Conservation (phyloP, 257 asterid genomes). For the Forsythia suspensa region DNA sequence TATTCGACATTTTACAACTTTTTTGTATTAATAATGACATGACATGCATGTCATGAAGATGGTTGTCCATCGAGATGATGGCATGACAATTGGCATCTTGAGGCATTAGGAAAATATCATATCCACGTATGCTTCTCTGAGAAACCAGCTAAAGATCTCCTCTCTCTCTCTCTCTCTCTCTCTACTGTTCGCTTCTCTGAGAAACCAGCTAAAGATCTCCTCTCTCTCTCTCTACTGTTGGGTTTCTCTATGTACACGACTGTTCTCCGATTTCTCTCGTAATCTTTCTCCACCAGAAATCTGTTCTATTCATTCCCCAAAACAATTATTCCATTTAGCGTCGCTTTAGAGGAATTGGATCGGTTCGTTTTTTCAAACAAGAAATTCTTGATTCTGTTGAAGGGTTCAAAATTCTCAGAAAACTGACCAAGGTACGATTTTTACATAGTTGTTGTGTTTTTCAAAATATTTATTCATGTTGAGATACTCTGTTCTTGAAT, state of each 20-base stretch:
- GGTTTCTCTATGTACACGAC: slow-evolving; percentile 8
- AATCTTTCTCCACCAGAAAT: slow-evolving; percentile 54
- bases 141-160: slow-evolving; percentile 89
- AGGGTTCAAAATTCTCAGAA: slow-evolving; percentile 8
- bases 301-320: slow-evolving; percentile 20
- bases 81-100: slow-evolving; percentile 34
- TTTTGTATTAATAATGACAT: neutral
- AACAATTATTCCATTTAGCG: slow-evolving; percentile 14
- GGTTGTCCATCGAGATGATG: slow-evolving; percentile 1
- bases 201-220: slow-evolving; percentile 41
- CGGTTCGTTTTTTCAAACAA: neutral
- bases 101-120: slow-evolving; percentile 59
- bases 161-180: slow-evolving; percentile 1
- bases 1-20: too few species aligned
- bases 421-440: slow-evolving; percentile 25
- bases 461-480: neutral
- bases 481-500: slow-evolving; percentile 10
- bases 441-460: neutral
- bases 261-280: slow-evolving; percentile 34
- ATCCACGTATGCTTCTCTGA: slow-evolving; percentile 62
- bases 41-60: slow-evolving; percentile 9
- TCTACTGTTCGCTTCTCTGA: neutral
- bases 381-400: neutral
- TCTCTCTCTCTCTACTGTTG: slow-evolving; percentile 8
- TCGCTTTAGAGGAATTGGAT: neutral